Evolutionary conservation across 495 filamentous ascomycete genomes (phyloP).

Genomic region (Parachaetomium inaequale): DNA sequence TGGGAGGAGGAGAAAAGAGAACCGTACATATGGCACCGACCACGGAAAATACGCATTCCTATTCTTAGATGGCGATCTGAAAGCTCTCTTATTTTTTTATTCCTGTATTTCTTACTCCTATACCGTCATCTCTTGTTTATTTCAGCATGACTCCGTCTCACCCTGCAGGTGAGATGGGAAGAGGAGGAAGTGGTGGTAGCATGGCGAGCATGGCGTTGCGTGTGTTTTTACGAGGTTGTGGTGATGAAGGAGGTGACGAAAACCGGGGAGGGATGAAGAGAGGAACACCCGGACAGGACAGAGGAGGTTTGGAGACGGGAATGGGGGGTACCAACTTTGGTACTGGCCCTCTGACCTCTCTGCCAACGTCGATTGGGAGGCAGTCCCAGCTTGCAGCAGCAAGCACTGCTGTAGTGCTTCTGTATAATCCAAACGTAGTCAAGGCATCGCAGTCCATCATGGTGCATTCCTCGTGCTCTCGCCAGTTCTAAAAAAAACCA

Average conservation of each 20-base stretch:
- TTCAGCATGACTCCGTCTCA: not conserved
- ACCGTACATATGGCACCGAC: conserved; percentile 13
- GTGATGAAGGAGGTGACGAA: not conserved
- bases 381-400: too few relatives aligned
- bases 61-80: not conserved
- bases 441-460: too few relatives aligned
- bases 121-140: conserved; percentile 6
- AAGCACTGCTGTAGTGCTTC: not conserved
- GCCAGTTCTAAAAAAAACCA: too few relatives aligned
- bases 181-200: not conserved
- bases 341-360: not conserved
- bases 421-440: not conserved
- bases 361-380: too few relatives aligned
- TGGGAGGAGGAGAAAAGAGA: not conserved
- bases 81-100: not conserved
- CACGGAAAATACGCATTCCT: conserved; percentile 8
- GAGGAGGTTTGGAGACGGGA: not conserved
- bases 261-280: not conserved
- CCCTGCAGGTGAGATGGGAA: too few relatives aligned
- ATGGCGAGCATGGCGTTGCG: conserved; percentile 19
- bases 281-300: not conserved
- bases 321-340: not conserved
- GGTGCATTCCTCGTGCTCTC: too few relatives aligned
- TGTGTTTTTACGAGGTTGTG: not conserved
- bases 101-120: conserved; percentile 6